Conservation (phyloP, 768 basidiomycete species). For the Chalciporus piperatus region DNA sequence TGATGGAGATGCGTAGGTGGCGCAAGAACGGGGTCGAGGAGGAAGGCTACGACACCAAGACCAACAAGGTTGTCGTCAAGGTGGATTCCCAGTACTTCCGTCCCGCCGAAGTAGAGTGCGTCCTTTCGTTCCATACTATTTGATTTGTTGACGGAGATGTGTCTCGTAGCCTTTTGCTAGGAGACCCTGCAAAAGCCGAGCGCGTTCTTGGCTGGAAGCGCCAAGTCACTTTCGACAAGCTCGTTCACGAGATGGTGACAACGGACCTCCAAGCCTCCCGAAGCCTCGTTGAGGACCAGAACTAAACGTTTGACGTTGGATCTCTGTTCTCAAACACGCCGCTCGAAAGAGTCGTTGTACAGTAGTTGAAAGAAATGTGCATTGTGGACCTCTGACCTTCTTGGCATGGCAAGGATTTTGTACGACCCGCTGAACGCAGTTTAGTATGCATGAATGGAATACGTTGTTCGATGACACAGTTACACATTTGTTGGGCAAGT, state of each 20-base stretch:
- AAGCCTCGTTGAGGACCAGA: constrained; percentile 81
- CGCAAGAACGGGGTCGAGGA: constrained; percentile 72
- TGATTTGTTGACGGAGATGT: neutral
- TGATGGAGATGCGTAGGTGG: constrained; percentile 53
- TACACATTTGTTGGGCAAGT: no score
- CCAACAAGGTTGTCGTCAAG: constrained; percentile 71
- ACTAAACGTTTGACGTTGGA: constrained; percentile 36
- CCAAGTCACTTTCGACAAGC: constrained; percentile 72
- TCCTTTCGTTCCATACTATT: constrained; percentile 19
- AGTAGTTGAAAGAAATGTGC: neutral
- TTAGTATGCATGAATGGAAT: neutral
- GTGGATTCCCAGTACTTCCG: constrained; percentile 92
- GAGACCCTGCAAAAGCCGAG: constrained; percentile 90
- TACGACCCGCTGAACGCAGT: neutral
- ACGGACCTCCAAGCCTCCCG: constrained; percentile 73
- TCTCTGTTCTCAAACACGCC: neutral
- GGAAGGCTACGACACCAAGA: constrained; percentile 69
- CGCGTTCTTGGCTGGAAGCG: constrained; percentile 88
- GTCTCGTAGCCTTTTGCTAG: constrained; percentile 65
- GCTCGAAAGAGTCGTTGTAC: neutral
- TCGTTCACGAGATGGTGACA: constrained; percentile 91
- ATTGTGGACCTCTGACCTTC: neutral
- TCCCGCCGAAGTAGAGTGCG: constrained; percentile 91
- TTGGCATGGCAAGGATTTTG: neutral
- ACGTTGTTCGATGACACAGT: no score